Conservation (phyloP, 2,329 filamentous ascomycete species). For the Davidsoniella neocaledoniae region DNA sequence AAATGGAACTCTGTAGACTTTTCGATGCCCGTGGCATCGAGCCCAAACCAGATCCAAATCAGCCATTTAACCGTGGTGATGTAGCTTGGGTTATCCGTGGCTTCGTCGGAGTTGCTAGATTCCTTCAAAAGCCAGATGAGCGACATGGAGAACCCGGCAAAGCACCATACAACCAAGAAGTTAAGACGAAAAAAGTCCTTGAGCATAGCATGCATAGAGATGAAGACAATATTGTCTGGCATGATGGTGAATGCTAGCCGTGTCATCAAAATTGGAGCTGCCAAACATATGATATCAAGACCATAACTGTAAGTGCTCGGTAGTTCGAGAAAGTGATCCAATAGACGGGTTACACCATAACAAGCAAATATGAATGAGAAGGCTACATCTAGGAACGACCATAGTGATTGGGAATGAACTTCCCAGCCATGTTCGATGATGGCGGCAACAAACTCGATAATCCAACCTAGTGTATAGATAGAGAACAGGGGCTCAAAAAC, state of each 20-base stretch:
- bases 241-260: conserved; percentile 56
- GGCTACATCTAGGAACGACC: conserved; percentile 58
- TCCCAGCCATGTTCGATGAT: conserved; percentile 49
- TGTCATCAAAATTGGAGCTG: conserved; percentile 51
- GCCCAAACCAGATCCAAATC: conserved; percentile 65
- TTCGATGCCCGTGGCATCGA: conserved; percentile 43
- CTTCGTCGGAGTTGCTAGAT: conserved; percentile 13
- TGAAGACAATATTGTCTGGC: conserved; percentile 60
- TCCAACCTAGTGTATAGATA: conserved; percentile 50
- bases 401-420: conserved; percentile 57
- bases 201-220: conserved; percentile 59
- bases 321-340: conserved; percentile 32
- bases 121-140: conserved; percentile 43
- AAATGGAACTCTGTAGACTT: conserved; percentile 43
- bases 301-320: conserved; percentile 32
- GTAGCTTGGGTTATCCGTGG: conserved; percentile 22
- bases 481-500: conserved; percentile 40
- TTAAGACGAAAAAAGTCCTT: conserved; percentile 53
- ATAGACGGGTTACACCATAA: conserved; percentile 44
- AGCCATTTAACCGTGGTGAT: conserved; percentile 57
- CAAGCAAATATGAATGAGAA: conserved; percentile 45
- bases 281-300: conserved; percentile 47
- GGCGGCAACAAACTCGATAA: conserved; percentile 46
- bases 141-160: conserved; percentile 53
- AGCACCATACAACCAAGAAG: conserved; percentile 49